Conservation (phyloP, 2,329 filamentous ascomycete species). For the Lithohypha guttulata region DNA sequence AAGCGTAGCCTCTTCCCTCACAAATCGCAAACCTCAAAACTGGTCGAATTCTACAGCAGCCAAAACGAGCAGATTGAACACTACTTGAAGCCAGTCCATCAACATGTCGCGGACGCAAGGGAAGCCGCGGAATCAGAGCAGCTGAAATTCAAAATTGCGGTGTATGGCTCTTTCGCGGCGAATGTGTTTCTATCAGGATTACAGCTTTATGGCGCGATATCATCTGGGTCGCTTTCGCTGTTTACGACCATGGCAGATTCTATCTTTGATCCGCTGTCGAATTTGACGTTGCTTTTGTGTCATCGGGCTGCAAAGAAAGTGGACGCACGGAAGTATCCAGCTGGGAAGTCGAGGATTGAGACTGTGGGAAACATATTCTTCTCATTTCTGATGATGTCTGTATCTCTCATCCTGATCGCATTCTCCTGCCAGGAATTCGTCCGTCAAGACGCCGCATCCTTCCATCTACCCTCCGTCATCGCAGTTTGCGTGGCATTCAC, state of each 20-base stretch:
- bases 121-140: slow-evolving; percentile 74
- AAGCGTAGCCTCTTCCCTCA: slow-evolving; percentile 31
- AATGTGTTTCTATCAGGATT: slow-evolving; percentile 69
- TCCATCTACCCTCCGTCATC: slow-evolving; percentile 74
- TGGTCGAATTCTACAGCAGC: slow-evolving; percentile 74
- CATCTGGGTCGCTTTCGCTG: slow-evolving; percentile 81
- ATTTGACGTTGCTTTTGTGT: slow-evolving; percentile 74
- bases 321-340: slow-evolving; percentile 75
- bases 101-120: slow-evolving; percentile 71
- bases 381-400: slow-evolving; percentile 88
- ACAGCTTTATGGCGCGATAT: slow-evolving; percentile 79
- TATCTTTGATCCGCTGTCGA: slow-evolving; percentile 84
- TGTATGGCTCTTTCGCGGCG: slow-evolving; percentile 59
- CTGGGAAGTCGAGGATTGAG: slow-evolving; percentile 86
- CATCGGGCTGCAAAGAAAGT: slow-evolving; percentile 81
- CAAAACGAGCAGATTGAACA: slow-evolving; percentile 93
- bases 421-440: slow-evolving; percentile 66
- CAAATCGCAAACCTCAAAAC: slow-evolving; percentile 37
- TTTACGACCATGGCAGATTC: slow-evolving; percentile 97
- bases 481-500: slow-evolving; percentile 73
- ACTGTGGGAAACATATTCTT: slow-evolving; percentile 94
- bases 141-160: slow-evolving; percentile 51
- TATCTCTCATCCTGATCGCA: slow-evolving; percentile 85
- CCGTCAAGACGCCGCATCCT: slow-evolving; percentile 46
- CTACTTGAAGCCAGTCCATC: slow-evolving; percentile 82